These are phyloP conservation scores for Microascus cirrosus DNA, from an alignment of 2,329 filamentous ascomycete species.

Conservation along the genomic window DNA sequence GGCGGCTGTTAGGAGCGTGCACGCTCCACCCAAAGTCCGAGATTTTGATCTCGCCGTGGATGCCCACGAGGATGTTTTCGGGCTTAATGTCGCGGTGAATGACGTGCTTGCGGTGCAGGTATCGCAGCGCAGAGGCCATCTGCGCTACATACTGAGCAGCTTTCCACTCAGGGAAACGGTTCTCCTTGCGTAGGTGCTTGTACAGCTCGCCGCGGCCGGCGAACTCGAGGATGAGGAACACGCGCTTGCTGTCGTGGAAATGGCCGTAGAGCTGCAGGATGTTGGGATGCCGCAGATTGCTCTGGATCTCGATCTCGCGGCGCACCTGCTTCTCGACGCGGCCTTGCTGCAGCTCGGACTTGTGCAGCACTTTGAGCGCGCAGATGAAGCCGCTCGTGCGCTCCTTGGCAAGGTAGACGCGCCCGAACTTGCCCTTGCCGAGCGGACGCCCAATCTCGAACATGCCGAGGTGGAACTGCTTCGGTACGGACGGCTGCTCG, in stretches of 20 bases:
- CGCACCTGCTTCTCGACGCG: slow-evolving; percentile 76
- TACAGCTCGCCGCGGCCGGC: slow-evolving; percentile 79
- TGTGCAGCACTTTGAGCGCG: slow-evolving; percentile 78
- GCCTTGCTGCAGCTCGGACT: slow-evolving; percentile 68
- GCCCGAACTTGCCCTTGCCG: slow-evolving; percentile 79
- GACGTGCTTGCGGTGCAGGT: slow-evolving; percentile 92
- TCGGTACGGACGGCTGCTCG: slow-evolving; percentile 44
- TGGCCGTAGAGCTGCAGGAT: slow-evolving; percentile 76
- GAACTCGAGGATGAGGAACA: slow-evolving; percentile 81
- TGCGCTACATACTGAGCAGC: slow-evolving; percentile 80
- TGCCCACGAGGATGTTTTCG: slow-evolving; percentile 90
- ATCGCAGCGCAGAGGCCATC: slow-evolving; percentile 81
- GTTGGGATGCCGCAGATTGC: slow-evolving; percentile 76
- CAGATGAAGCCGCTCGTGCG: slow-evolving; percentile 72
- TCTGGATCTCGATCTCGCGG: slow-evolving; percentile 83
- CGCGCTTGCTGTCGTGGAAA: slow-evolving; percentile 80
- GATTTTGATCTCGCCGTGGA: slow-evolving; percentile 97
- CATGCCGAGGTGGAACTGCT: slow-evolving; percentile 80
- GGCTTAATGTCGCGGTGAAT: slow-evolving; percentile 98
- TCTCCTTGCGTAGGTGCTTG: slow-evolving; percentile 71
- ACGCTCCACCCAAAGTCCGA: slow-evolving; percentile 98
- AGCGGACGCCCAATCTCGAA: slow-evolving; percentile 84
- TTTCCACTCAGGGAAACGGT: slow-evolving; percentile 75
- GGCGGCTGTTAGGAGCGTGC: slow-evolving; percentile 86
- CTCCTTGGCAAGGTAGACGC: slow-evolving; percentile 77